Evolutionary conservation across 306 rosid genomes (phyloP).

Genomic region (Cicer judaicum): DNA sequence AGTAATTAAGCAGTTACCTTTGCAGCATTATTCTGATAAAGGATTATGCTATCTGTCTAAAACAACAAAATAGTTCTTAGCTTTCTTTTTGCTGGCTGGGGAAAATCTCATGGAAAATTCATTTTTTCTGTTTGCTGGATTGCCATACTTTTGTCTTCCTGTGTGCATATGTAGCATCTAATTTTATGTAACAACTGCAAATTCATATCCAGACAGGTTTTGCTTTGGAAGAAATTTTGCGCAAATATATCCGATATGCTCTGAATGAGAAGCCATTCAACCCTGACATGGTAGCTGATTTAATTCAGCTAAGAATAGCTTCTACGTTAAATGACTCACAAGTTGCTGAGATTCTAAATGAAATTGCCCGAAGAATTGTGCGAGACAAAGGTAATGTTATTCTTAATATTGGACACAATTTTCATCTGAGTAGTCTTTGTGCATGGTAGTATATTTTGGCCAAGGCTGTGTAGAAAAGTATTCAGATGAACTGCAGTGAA

Average conservation of each 20-base stretch:
- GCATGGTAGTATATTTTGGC: constrained; percentile 13
- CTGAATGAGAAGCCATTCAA: constrained; percentile 92
- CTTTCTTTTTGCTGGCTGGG: constrained; percentile 21
- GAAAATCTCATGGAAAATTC: constrained; percentile 24
- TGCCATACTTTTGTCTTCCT: constrained; percentile 22
- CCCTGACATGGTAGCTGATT: constrained; percentile 74
- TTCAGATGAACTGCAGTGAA: not conserved
- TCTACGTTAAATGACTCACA: constrained; percentile 67
- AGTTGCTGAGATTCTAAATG: constrained; percentile 76
- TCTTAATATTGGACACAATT: constrained; percentile 24
- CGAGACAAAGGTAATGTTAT: constrained; percentile 72
- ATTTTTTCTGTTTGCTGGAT: constrained; percentile 36
- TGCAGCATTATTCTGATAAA: constrained; percentile 16
- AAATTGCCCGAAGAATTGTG: constrained; percentile 86
- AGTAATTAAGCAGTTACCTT: constrained; percentile 13
- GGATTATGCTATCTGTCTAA: constrained; percentile 26
- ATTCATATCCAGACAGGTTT: constrained; percentile 81
- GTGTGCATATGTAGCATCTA: not conserved
- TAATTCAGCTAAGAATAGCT: constrained; percentile 79
- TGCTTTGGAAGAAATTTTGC: constrained; percentile 70
- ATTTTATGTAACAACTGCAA: constrained; percentile 42
- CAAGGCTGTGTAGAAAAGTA: constrained; percentile 23
- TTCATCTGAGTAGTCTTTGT: constrained; percentile 1
- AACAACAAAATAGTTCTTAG: constrained; percentile 20
- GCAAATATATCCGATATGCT: constrained; percentile 86